Base-by-base conservation (phyloP, 176 grass and related monocot species). In the Bromus sterilis region DNA sequence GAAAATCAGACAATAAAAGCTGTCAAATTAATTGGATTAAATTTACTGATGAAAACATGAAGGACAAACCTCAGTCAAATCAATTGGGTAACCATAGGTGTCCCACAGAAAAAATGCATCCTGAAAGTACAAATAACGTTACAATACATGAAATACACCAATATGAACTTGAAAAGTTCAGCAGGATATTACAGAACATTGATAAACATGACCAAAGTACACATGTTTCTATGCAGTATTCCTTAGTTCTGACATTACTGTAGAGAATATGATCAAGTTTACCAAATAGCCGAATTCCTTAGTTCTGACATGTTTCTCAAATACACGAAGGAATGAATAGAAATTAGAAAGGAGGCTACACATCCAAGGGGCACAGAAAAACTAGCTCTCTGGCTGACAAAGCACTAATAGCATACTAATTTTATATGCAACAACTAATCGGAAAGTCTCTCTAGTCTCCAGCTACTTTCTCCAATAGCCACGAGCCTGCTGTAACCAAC, bases 91-190 rank as follows among this genome's bases (percentile, higher is more conserved):
- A 63, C 95, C 95, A 78, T 94, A 98, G 0, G 92, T 98, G 79
- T 93, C 92, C 95, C 92, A 94, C 32, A 98, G 83, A 85, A 98
- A 33, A 92, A 98, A 98, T 66, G 95, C 88, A 75, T 93, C 95
- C 90, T 98, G 90, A 69, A 82, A 53, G 13, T 78, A 49, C 3
- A 21, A 76, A 82, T 48, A 78, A 58, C 44, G 39, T 29, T 64
- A 37, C 11, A 46, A 59, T 28, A 56, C 43, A 41, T 51, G 24
- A 75, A 63, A 76, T 4, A 20, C 56, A 74, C 15, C 2, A 66
- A n/a, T 12, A 48, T 59, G 37, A 53, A 21, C 31, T 71, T 58
- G 7, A 42, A 46, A 39, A 60, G 30, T 59, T 68, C 5, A 81
- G 6, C 18, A 40, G 7, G 16, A 15, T 68, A 48, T 37, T 74